A percentile compares a stretch with the other conserved stretches of the same genome.
phyloP scores from a whole-genome alignment of 2,329 filamentous ascomycete genomes.

The Fusarium robinianum region DNA sequence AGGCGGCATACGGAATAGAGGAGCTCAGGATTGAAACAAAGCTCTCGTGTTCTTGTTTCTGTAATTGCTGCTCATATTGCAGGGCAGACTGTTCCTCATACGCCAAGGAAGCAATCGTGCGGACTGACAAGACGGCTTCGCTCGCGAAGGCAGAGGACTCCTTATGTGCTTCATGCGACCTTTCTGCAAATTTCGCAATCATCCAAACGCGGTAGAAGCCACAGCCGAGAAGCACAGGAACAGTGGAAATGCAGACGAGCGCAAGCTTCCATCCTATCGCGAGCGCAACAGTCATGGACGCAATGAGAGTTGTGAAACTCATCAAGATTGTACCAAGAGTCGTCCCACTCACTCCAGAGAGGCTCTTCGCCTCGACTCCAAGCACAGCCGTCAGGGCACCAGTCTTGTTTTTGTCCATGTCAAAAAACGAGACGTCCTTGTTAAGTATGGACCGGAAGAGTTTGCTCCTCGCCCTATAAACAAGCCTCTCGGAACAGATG shows the following conservation, averaged over 20 bases:
- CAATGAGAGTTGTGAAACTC: conserved; percentile 6
- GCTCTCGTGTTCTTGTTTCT: background rate
- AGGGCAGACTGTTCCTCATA: conserved; percentile 2
- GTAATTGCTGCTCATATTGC: conserved; percentile 1
- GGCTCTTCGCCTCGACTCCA: conserved; percentile 10
- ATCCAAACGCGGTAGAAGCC: conserved; percentile 45
- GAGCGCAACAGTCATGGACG: conserved; percentile 11
- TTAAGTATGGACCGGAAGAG: conserved; percentile 31
- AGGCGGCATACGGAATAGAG: background rate
- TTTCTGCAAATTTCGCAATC: conserved; percentile 27
- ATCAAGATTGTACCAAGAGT: conserved; percentile 16
- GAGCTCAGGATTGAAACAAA: conserved; percentile 1
- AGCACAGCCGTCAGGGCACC: conserved; percentile 34
- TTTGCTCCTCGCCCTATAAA: conserved; percentile 4
- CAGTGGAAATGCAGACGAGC: conserved; percentile 48
- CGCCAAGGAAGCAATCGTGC: conserved; percentile 24
- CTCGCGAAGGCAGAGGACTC: conserved; percentile 12
- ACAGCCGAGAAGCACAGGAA: conserved; percentile 46
- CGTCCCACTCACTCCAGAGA: conserved; percentile 15
- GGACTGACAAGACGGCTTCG: conserved; percentile 17
- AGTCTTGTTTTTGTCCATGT: conserved; percentile 25
- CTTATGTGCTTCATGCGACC: background rate
- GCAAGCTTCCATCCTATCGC: conserved; percentile 50
- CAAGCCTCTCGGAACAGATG: conserved; percentile 25
- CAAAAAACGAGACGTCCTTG: conserved; percentile 46